Evolutionary conservation across 163 green algal genomes (phyloP).

Genomic region (Smithsoniella earleae): DNA sequence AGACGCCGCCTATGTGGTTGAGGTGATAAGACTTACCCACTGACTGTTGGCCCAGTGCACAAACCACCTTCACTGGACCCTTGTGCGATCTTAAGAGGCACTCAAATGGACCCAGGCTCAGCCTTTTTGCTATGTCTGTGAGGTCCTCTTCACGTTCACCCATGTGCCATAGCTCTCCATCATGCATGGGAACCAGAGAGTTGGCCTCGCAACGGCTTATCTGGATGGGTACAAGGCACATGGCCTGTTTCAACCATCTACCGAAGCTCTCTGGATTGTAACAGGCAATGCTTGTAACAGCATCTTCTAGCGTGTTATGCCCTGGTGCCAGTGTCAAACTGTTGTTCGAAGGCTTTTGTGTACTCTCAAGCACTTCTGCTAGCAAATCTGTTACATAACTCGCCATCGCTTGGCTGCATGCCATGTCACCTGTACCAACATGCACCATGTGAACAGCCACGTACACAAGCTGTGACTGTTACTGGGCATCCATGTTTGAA

Average conservation of each 20-base stretch:
- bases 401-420: background rate
- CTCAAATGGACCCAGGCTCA: conserved; percentile 29
- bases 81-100: background rate
- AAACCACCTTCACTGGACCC: conserved; percentile 24
- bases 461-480: background rate
- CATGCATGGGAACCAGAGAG: conserved; percentile 24
- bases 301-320: too few species aligned
- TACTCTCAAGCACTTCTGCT: background rate
- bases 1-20: conserved; percentile 31
- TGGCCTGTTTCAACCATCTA: conserved; percentile 17
- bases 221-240: conserved; percentile 30
- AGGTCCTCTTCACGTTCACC: background rate
- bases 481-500: background rate
- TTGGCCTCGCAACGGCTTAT: conserved; percentile 12
- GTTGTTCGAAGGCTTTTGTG: conserved; percentile 8
- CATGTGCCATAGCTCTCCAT: background rate
- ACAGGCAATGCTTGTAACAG: too few species aligned
- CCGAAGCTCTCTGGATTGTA: conserved; percentile 27
- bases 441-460: background rate
- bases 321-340: too few species aligned
- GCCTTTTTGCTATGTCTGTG: background rate
- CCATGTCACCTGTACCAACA: background rate
- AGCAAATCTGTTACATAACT: background rate
- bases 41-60: conserved; percentile 29
- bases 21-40: conserved; percentile 33